Conservation (phyloP, 257 asterid genomes). For the Ophiorrhiza pumila region DNA sequence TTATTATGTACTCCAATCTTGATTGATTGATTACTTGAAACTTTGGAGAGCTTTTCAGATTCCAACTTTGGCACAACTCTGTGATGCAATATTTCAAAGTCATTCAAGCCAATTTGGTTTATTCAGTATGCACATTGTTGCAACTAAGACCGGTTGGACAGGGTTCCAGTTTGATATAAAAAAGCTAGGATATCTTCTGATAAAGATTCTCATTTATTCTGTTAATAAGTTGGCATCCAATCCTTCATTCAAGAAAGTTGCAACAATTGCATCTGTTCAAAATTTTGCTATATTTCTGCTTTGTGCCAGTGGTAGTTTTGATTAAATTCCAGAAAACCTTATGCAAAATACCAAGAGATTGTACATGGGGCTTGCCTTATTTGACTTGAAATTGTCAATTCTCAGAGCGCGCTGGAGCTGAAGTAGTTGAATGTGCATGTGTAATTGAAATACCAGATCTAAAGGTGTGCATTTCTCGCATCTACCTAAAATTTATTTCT, state of each 20-base stretch:
- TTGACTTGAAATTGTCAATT: conserved; percentile 22
- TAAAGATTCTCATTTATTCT: neutral
- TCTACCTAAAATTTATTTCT: neutral
- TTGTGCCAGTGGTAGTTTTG: too few relatives aligned
- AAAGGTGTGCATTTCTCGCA: conserved; percentile 34
- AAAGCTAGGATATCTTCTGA: neutral
- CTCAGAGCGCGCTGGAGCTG: conserved; percentile 71
- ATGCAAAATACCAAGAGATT: neutral
- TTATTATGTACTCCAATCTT: too few relatives aligned
- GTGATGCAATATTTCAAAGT: too few relatives aligned
- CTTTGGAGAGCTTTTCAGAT: too few relatives aligned
- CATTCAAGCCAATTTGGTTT: too few relatives aligned
- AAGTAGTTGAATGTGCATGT: conserved; percentile 79
- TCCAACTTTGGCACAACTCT: too few relatives aligned
- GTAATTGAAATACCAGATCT: conserved; percentile 73
- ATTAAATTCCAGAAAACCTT: too few relatives aligned
- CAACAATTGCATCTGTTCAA: neutral
- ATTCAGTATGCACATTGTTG: too few relatives aligned
- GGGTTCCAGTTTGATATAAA: neutral
- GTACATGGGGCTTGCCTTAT: neutral
- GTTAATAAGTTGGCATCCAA: neutral
- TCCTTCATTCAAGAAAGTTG: neutral
- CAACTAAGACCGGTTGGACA: neutral
- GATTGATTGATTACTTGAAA: too few relatives aligned
- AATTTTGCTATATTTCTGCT: neutral